Base-by-base conservation (phyloP, 306 rosid genomes). In the Castanea mollissima region DNA sequence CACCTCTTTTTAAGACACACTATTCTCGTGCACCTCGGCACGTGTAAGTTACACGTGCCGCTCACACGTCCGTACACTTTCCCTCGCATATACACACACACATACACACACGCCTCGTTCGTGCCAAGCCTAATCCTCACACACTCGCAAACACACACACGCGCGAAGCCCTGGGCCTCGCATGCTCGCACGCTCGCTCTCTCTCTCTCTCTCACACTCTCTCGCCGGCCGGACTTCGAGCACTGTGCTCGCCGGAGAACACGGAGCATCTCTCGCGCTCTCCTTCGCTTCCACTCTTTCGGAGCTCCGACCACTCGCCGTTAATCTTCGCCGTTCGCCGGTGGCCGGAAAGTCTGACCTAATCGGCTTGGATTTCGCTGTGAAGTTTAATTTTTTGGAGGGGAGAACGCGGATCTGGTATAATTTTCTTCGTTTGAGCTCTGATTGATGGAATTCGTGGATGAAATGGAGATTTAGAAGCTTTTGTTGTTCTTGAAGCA, bases 151-250 rank as follows among this genome's bases (percentile, higher is more conserved):
- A 46, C 80, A 83, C 96, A 79, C 91, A 80, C 95, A 94, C 89
- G 92, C 81, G 94, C 79, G 76, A 74, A 54, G 58, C 85, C 88
- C 54, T 44, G 58, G 58, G 80, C 77, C 83, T 87, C 90, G 86
- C 91, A 86, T 78, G 93, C 92, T 88, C 89, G 83, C 95, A 82
- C 93, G 88, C 89, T 83, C 58, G 35, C 71, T 67, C 51, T 31
- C 23, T 23, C 23, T 21, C 27, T 57, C 51, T 1, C 80, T 2
- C 14, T 56, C 29, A 1, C 41, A 6, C 41, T 21, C 74, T 14
- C 62, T 62, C 81, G 69, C 76, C 84, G 83, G 81, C 77, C 91
- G 81, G 78, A 82, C 77, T 75, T 49, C 81, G 76, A 29, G 85
- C 78, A 56, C 35, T 76, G 38, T n/a, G 34, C 65, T 5, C 73